Evolutionary conservation across 140 eudicot species (phyloP).

Genomic region (Oenanthe javanica): DNA sequence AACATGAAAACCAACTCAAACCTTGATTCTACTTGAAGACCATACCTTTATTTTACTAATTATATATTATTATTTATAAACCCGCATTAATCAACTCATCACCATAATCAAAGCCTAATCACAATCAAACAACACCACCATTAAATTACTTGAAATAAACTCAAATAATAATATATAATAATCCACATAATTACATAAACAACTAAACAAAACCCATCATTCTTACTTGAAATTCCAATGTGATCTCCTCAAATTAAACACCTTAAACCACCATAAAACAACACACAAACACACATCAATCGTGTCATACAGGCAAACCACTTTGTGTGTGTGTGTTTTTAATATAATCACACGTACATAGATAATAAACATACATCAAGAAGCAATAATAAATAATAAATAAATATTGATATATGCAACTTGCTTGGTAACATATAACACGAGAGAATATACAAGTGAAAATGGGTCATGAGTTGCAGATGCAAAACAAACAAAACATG

Average conservation of each 20-base stretch:
- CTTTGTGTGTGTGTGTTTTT: not conserved
- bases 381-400: not conserved
- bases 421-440: not conserved
- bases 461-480: slow-evolving; percentile 17
- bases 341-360: not conserved
- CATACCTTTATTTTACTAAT: slow-evolving; percentile 1
- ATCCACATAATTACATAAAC: not conserved
- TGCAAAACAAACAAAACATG: slow-evolving; percentile 31
- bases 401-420: slow-evolving; percentile 13
- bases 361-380: not conserved
- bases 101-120: not conserved
- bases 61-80: not conserved
- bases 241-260: slow-evolving; percentile 28
- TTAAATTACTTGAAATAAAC: slow-evolving; percentile 1
- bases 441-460: slow-evolving; percentile 6
- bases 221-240: slow-evolving; percentile 31
- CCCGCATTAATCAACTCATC: slow-evolving; percentile 17
- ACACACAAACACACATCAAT: slow-evolving; percentile 17
- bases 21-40: slow-evolving; percentile 8
- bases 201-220: slow-evolving; percentile 6
- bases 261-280: slow-evolving; percentile 4
- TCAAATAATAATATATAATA: not conserved
- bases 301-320: slow-evolving; percentile 17
- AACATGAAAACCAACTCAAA: slow-evolving; percentile 14
- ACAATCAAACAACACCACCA: slow-evolving; percentile 1